Evolutionary conservation across 2,329 filamentous ascomycete genomes (phyloP), one percentile per base, ranked within the genome.

Genomic region (Helotiales sp.): DNA sequence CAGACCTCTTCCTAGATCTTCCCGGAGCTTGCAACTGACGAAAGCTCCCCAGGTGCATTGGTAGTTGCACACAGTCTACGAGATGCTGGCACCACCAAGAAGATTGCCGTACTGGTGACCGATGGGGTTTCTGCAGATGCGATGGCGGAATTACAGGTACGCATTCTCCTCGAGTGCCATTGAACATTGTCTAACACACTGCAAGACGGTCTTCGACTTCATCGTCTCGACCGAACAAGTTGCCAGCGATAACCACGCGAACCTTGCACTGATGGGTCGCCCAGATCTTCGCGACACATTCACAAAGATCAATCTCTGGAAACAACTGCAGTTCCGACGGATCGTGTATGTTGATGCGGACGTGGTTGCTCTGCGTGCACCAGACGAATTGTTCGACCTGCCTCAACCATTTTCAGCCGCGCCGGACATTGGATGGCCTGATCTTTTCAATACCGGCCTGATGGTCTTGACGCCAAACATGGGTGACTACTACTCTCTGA

Each of bases 261-360:
- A 98, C 70, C 84, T 99, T 56, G 86, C 88, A 73, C 83, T 98
- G 55, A 97, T 99, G 93, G 87, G 92, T 72, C 90, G 95, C 53
- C 83, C 87, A 62, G 95, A 99, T 70, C 81, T 99, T 51, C 87
- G 93, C 70, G 93, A 92, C 27, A 90, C 93, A 62, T 98, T 98
- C 71, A 98, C 95, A 66, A 99, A 99, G 78, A 93, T 99, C 75
- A 87, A 91, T 65, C 81, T 99, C 17, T 99, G 95, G 95, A 90
- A 88, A 64, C 89, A 93, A 74, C 88, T 85, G 2, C 91, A 96
- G 70, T 99, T 93, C 74, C 85, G 88, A 64, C 93, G 89, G 76
- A 91, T 99, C 56, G 90, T 99, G 57, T 99, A 98, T 74, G 81
- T 99, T 62, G 95, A 99, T 72, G 90, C 93, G 61, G 95, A 99